These are phyloP conservation scores for Aureobasidium sp. DNA, from an alignment of 2,329 filamentous ascomycete species.

Conservation along the genomic window DNA sequence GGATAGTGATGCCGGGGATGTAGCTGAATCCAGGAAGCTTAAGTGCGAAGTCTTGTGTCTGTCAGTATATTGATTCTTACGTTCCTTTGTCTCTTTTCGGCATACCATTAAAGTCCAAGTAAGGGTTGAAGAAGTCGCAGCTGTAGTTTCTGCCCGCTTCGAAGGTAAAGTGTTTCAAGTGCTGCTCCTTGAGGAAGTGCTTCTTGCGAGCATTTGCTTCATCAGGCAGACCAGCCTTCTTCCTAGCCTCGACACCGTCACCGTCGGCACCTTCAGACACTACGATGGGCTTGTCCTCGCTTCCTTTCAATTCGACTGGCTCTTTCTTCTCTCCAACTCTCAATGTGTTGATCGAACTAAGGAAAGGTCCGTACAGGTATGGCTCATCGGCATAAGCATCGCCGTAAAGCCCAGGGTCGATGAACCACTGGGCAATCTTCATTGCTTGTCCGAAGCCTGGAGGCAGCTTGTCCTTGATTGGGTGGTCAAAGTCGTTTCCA, in stretches of 20 bases:
- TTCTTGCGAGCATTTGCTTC: slow-evolving; percentile 47
- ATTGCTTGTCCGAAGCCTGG: slow-evolving; percentile 81
- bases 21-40: slow-evolving; percentile 53
- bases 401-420: slow-evolving; percentile 85
- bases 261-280: slow-evolving; percentile 47
- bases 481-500: slow-evolving; percentile 90
- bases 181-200: slow-evolving; percentile 50
- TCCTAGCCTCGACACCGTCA: slow-evolving; percentile 36
- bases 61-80: neutral
- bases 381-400: slow-evolving; percentile 83
- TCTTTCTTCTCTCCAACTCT: slow-evolving; percentile 51
- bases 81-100: slow-evolving; percentile 1
- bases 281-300: slow-evolving; percentile 49
- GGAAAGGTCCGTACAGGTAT: slow-evolving; percentile 74
- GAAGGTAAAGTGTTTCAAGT: slow-evolving; percentile 53
- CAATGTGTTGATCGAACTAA: slow-evolving; percentile 73
- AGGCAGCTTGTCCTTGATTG: slow-evolving; percentile 78
- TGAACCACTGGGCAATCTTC: slow-evolving; percentile 78
- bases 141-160: slow-evolving; percentile 55
- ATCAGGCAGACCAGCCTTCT: slow-evolving; percentile 34
- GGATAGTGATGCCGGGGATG: slow-evolving; percentile 59
- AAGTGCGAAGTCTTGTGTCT: slow-evolving; percentile 55
- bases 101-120: slow-evolving; percentile 72
- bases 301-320: slow-evolving; percentile 26
- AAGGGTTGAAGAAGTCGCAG: slow-evolving; percentile 82